Base-by-base conservation (phyloP, 148 eudicot species). In the Diospyros lotus region DNA sequence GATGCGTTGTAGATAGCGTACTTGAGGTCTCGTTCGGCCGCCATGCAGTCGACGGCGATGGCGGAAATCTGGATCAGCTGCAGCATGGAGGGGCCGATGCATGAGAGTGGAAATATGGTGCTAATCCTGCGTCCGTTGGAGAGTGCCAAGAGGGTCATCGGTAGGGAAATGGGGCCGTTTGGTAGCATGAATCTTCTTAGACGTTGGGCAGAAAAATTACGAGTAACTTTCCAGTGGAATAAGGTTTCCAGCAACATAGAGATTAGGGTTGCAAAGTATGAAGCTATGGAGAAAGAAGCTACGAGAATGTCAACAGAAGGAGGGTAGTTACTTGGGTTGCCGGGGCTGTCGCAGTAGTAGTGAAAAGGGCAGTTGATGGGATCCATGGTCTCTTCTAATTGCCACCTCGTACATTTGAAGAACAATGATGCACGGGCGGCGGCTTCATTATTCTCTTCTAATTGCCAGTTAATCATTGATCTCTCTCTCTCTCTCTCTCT, bases 321-420 rank as follows among this genome's bases (percentile, higher is more conserved):
- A 0, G 78, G 80, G 77, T 87, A 87, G 46, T 87, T 79, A 4
- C 83, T 86, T 0, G 82, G 72, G 61, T 81, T 83, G 28, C 28
- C 28, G 50, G 74, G 70, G 80, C 84, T 85, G 77, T 79, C 80
- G 83, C 90, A 87, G 75, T 81, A 85, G 86, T 87, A 87, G 64
- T 87, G 90, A 81, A 84, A 83, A 60, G 88, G 88, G 73, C 90
- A 87, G 73, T 70, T 81, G 56, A 77, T 63, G 2, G 90, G 88
- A 79, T 87, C 90, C n/a, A 87, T 61, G 4, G 90, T 87, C 68
- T 87, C 86, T 74, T 87, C 90, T 3, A 85, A 53, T 73, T 87
- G 90, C 90, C 88, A 87, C 75, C 79, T 87, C 38, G 85, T 79
- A 64, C 90, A 87, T 65, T 87, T 85, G 80, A 83, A 81, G 82